Base-by-base conservation (phyloP, 116 monocot genomes). In the Trichopus zeylanicus region DNA sequence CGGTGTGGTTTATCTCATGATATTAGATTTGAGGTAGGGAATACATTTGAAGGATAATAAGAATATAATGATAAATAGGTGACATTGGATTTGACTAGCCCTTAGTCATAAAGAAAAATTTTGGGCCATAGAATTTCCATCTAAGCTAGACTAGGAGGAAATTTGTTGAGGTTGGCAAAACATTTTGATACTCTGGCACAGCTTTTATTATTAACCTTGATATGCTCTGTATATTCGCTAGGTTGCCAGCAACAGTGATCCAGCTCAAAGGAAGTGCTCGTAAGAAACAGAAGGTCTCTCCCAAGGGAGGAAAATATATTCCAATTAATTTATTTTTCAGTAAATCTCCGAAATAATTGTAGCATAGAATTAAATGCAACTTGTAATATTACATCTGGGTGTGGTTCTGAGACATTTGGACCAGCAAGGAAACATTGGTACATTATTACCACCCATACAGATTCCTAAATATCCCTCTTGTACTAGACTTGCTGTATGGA, bases 311-410 rank as follows among this genome's bases (percentile, higher is more conserved):
- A 51, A 77, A 77, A 31, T 74, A 72, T 28, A 76, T 88, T 24
- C 79, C 93, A 23, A 93, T 93, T 56, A 88, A 88, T 65, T 67
- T 74, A 20, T 88, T 84, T 67, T 93, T 92, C 38, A 49, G 51
- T 12, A 75, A 78, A 57, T 22, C 5, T 49, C 19, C 16, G 19
- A 49, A 49, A 24, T 7, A 49, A 21, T 20, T 16, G 5, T 49
- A 49, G 21, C 3, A 19, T 49, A 49, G 0, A 13, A 42, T 42
- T 42, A 10, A 16, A 3, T 42, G n/a, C 12, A 42, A 16, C n/a
- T 16, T 42, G 12, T 42, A 16, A 4, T n/a, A 42, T 42, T 2
- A n/a, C n/a, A 16, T 42, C 3, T 42, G n/a, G n/a, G 12, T 42
- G 8, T n/a, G 18, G 12, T 15, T 42, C 8, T 33, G 32, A 33